Base-by-base conservation (phyloP, 495 filamentous ascomycete species). In the Annulohypoxylon bovei region DNA sequence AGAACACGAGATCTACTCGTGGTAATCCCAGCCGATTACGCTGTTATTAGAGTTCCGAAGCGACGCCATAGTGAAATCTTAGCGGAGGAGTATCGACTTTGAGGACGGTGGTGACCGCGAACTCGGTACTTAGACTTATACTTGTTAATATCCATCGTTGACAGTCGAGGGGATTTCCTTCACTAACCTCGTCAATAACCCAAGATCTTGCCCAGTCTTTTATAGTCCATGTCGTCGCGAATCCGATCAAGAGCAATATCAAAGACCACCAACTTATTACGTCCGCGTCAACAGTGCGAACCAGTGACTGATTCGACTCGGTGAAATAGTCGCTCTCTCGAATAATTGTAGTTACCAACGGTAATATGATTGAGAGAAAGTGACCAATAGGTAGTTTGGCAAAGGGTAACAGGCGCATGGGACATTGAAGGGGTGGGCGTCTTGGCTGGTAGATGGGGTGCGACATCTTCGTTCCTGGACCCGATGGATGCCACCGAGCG, bases 181-280 rank as follows among this genome's bases (percentile, higher is more conserved):
- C 22, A 63, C 66, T 49, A 32, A 66, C 67, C 50, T 58, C 57
- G 14, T 55, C 32, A 6, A 25, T 23, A 14, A 14, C 14, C 42
- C 37, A 37, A 5, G 62, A n/a, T 37, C 4, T 54, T 6, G 28
- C 23, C 11, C 56, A 52, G 35, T 67, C 62, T 28, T 63, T 73
- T 5, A 73, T 27, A 22, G 50, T 50, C 70, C 70, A 73, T n/a
- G 71, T 73, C 25, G 33, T 44, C 18, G 62, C n/a, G 11, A 73
- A 70, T 37, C 71, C 71, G 35, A 70, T 22, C 23, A 66, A 49
- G 11, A 67, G 33, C 3, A 67, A 49, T n/a, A 54, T 16, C 20
- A 65, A 39, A 6, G 49, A 67, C 62, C 47, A 67, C 61, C 61
- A 67, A 49, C 62, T 32, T 12, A 59, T 67, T 22, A 47, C 23